phyloP scores from a whole-genome alignment of 2,329 filamentous ascomycete genomes.

The Alternaria brassicicola region DNA sequence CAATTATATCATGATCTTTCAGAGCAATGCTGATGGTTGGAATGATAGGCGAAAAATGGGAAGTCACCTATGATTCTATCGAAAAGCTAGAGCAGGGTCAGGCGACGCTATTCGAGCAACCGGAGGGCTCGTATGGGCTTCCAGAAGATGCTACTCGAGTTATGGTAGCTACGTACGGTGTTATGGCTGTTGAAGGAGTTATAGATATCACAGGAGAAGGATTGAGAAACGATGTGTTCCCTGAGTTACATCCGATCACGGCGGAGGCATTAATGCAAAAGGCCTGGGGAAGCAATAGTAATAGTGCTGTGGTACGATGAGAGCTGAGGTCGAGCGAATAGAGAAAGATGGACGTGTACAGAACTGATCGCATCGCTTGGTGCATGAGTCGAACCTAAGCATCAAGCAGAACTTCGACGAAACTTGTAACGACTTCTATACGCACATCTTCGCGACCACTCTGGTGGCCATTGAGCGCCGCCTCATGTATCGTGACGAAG shows the following conservation, averaged over 20 bases:
- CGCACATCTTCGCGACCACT: neutral
- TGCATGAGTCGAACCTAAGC: neutral
- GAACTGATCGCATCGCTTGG: neutral
- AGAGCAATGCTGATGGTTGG: neutral
- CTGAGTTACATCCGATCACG: conserved; percentile 12
- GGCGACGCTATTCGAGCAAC: conserved; percentile 16
- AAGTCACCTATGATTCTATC: conserved; percentile 16
- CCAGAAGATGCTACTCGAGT: conserved; percentile 1
- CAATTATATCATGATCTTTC: neutral
- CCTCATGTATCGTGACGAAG: neutral
- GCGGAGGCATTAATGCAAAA: conserved; percentile 14
- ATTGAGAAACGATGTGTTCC: conserved; percentile 14
- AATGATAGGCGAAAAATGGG: conserved; percentile 15
- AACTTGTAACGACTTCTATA: conserved; percentile 1
- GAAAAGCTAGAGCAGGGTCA: conserved; percentile 10
- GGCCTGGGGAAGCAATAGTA: conserved; percentile 13
- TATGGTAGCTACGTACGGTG: conserved; percentile 10
- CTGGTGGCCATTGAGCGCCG: neutral
- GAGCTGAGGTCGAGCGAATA: neutral
- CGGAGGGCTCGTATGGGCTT: conserved; percentile 7
- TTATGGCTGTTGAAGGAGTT: conserved; percentile 12
- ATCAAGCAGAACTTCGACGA: neutral
- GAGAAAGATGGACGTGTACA: too few species aligned
- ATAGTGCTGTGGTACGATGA: neutral
- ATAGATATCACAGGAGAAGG: conserved; percentile 13